A percentile compares a stretch with the other conserved stretches of the same genome.
These are phyloP conservation scores for Colletotrichum sp. DNA, from an alignment of 2,329 filamentous ascomycete genomes.

Conservation along the genomic window DNA sequence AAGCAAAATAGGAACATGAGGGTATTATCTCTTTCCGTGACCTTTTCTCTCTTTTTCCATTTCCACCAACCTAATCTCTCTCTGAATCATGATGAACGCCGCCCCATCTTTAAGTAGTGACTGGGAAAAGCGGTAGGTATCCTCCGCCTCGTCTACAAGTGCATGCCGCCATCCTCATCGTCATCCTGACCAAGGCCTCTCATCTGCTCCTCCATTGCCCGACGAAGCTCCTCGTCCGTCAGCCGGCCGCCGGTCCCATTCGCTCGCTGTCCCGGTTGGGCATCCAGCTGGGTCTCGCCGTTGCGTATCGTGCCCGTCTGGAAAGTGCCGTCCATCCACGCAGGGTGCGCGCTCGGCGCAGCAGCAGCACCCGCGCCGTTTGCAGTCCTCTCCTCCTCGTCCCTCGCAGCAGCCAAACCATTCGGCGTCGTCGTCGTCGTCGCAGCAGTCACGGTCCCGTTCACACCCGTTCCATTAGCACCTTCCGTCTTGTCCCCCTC, in stretches of 20 bases:
- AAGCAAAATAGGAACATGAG: conserved; percentile 18
- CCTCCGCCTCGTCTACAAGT: conserved; percentile 51
- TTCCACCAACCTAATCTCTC: background rate
- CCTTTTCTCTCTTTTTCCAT: background rate
- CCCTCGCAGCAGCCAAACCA: conserved; percentile 12
- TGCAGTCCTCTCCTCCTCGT: conserved; percentile 18
- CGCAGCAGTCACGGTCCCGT: background rate
- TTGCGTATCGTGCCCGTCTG: conserved; percentile 62
- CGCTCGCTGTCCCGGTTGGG: background rate
- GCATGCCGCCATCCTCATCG: conserved; percentile 59
- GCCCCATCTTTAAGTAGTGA: background rate
- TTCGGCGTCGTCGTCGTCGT: conserved; percentile 14
- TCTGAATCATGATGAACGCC: background rate
- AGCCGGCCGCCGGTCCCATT: conserved; percentile 49
- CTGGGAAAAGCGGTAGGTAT: too few relatives aligned
- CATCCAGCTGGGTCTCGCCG: conserved; percentile 53
- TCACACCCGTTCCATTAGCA: background rate
- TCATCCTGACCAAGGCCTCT: conserved; percentile 47
- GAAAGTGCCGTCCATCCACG: conserved; percentile 70
- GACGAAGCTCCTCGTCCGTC: conserved; percentile 64
- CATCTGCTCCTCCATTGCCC: conserved; percentile 61
- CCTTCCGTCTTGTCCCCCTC: conserved; percentile 21
- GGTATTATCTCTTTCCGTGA: conserved; percentile 11
- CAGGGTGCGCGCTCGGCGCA: conserved; percentile 36
- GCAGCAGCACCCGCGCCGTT: background rate